These are phyloP conservation scores for Eucalyptus pumila DNA, from an alignment of 345 rosid species.

Conservation along the genomic window DNA sequence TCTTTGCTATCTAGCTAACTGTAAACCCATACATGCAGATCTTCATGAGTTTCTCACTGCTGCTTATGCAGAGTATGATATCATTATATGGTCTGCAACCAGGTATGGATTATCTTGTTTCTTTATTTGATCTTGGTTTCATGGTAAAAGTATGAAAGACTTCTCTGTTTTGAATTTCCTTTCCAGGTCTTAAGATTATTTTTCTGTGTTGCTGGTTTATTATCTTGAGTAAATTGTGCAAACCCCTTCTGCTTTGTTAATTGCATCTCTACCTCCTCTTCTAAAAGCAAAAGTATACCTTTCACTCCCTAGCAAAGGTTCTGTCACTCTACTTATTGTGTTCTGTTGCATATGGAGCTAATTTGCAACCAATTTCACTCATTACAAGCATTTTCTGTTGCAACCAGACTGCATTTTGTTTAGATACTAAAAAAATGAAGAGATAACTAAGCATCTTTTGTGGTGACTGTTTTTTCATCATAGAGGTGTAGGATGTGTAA, in stretches of 20 bases:
- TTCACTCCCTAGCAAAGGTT: neutral
- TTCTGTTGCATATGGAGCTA: neutral
- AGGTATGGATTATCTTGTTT: conserved; percentile 22
- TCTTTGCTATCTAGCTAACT: neutral
- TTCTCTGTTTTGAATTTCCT: neutral
- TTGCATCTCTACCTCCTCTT: neutral
- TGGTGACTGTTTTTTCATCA: neutral
- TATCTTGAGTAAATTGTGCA: neutral
- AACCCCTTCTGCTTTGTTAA: neutral
- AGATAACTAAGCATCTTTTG: neutral
- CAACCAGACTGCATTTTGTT: neutral
- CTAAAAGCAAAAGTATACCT: neutral
- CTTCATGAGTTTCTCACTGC: conserved; percentile 97
- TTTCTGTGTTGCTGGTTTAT: neutral
- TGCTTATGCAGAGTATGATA: conserved; percentile 80
- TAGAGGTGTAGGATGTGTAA: neutral
- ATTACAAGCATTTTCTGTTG: neutral
- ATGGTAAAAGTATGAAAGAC: neutral
- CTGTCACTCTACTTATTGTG: neutral
- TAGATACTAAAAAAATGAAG: neutral
- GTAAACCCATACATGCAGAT: conserved; percentile 32
- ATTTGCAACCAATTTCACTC: neutral
- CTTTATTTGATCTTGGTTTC: neutral
- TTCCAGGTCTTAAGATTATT: neutral
- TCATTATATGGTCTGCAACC: conserved; percentile 98